These are phyloP conservation scores for Plasmodium billcollinsi DNA, from an alignment of 169 alveolate species.

Conservation along the genomic window DNA sequence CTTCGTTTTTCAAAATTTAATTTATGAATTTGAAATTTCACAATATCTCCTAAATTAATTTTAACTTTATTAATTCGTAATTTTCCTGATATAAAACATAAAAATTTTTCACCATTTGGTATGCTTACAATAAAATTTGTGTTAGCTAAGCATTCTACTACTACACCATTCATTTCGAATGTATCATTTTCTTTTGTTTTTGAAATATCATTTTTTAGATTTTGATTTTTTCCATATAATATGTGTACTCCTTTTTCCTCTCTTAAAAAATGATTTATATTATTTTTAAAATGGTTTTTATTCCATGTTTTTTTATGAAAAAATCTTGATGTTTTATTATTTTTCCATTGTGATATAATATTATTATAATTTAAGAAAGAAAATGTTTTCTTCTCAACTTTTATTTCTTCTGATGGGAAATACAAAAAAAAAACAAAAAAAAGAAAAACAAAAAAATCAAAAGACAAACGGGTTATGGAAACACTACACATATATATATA, in stretches of 20 bases:
- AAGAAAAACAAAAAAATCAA: no score
- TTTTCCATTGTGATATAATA: neutral
- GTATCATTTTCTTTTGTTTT: constrained; percentile 41
- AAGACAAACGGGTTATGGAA: no score
- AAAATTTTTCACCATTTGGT: constrained; percentile 65
- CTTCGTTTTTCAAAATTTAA: constrained; percentile 70
- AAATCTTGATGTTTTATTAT: no score
- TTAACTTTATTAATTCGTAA: constrained; percentile 58
- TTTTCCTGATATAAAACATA: constrained; percentile 65
- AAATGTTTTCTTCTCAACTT: neutral
- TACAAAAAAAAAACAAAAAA: neutral
- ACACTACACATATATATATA: no score
- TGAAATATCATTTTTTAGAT: constrained; percentile 1
- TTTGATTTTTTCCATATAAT: constrained; percentile 1
- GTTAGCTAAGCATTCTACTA: constrained; percentile 63
- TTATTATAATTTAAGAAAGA: constrained; percentile 3
- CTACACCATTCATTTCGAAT: constrained; percentile 72
- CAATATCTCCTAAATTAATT: constrained; percentile 63
- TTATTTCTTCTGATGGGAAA: constrained; percentile 18
- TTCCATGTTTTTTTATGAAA: neutral
- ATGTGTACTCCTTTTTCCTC: no score
- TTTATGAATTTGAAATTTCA: constrained; percentile 60
- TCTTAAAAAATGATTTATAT: neutral
- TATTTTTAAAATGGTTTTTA: neutral
- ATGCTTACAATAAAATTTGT: constrained; percentile 70